Conservation (phyloP, 2,329 filamentous ascomycete genomes). For the Sclerotinia nivalis region DNA sequence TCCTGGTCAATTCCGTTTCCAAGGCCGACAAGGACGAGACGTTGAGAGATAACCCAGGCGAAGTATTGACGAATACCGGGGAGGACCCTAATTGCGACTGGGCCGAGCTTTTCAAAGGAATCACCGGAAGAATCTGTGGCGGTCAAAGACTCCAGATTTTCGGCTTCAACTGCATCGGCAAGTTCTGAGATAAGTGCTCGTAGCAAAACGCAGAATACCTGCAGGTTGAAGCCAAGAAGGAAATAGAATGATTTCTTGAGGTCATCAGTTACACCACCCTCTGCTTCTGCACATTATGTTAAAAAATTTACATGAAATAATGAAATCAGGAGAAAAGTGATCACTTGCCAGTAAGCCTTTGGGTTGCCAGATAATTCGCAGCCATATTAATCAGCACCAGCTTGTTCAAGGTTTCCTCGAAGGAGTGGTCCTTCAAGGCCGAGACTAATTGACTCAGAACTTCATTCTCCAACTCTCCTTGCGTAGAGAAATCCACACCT, state of each 20-base stretch:
- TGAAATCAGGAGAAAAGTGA: background rate
- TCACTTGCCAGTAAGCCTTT: constrained; percentile 57
- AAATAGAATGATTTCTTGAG: constrained; percentile 56
- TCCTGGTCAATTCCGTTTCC: constrained; percentile 14
- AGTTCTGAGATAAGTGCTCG: constrained; percentile 71
- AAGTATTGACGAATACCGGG: constrained; percentile 68
- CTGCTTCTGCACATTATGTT: constrained; percentile 44
- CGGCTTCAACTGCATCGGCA: constrained; percentile 46
- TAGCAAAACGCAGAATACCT: constrained; percentile 72
- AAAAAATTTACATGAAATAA: background rate
- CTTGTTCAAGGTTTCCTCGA: constrained; percentile 69
- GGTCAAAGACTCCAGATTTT: constrained; percentile 48
- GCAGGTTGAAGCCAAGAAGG: constrained; percentile 75
- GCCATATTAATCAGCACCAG: constrained; percentile 85
- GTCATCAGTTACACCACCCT: constrained; percentile 34
- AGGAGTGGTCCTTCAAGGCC: constrained; percentile 67
- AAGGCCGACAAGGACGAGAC: constrained; percentile 49
- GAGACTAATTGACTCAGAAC: constrained; percentile 76
- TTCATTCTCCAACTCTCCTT: constrained; percentile 81
- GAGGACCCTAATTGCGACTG: constrained; percentile 60
- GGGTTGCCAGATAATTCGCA: constrained; percentile 71
- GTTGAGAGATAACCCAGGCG: constrained; percentile 63
- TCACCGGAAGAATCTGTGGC: constrained; percentile 43
- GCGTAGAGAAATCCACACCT: constrained; percentile 71
- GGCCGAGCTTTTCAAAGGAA: constrained; percentile 53